Conservation (phyloP, 2,329 filamentous ascomycete species). For the Alternaria sp. region DNA sequence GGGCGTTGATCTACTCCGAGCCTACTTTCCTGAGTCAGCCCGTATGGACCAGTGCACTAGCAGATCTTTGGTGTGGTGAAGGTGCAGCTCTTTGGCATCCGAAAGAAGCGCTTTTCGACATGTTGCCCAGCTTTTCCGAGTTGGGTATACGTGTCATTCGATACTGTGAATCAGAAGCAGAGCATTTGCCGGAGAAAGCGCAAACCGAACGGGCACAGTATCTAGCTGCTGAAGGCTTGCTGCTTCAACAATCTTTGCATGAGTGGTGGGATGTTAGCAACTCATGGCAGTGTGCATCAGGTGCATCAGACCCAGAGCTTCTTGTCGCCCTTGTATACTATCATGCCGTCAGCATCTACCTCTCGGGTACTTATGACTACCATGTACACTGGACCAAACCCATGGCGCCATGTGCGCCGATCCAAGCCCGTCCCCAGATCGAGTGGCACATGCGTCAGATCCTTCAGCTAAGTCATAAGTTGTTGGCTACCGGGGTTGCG, state of each 20-base stretch:
- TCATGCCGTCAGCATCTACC: constrained; percentile 40
- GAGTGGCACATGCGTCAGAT: constrained; percentile 32
- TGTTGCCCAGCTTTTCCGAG: constrained; percentile 33
- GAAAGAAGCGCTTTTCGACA: constrained; percentile 41
- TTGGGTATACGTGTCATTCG: constrained; percentile 27
- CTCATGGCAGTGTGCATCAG: constrained; percentile 19
- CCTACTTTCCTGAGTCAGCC: constrained; percentile 34
- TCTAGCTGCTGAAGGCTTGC: constrained; percentile 33
- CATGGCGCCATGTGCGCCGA: constrained; percentile 21
- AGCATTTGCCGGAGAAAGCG: not conserved
- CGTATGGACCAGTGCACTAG: constrained; percentile 31
- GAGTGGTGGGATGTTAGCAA: constrained; percentile 28
- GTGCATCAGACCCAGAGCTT: constrained; percentile 24
- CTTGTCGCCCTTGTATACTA: constrained; percentile 32
- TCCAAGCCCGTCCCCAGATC: constrained; percentile 22
- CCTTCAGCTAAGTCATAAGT: constrained; percentile 25
- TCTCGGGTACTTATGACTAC: constrained; percentile 42
- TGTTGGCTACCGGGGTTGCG: constrained; percentile 29
- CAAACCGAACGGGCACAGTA: constrained; percentile 3
- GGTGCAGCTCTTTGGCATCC: constrained; percentile 29
- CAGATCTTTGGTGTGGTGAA: constrained; percentile 28
- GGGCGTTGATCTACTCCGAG: constrained; percentile 37
- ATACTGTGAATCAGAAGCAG: constrained; percentile 17
- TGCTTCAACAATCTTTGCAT: constrained; percentile 25
- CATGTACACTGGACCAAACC: constrained; percentile 29